phyloP scores from a whole-genome alignment of 768 basidiomycete genomes.

The Boletus sp. region DNA sequence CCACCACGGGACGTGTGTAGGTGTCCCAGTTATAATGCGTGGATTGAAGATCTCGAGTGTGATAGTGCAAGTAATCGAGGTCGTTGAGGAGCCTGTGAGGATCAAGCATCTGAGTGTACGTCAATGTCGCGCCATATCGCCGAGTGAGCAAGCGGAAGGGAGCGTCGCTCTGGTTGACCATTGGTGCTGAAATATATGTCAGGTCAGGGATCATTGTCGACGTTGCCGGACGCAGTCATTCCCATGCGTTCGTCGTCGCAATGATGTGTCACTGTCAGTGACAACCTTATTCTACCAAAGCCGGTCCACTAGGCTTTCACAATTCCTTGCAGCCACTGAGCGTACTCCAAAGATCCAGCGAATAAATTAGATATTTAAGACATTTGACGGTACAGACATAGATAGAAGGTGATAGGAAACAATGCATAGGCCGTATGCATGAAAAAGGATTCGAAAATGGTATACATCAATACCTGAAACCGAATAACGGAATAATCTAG shows the following conservation, averaged over 20 bases:
- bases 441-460: slow-evolving; percentile 8
- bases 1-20: slow-evolving; percentile 51
- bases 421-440: not conserved
- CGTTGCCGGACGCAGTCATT: not conserved
- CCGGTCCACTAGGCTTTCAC: not conserved
- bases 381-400: slow-evolving; percentile 13
- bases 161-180: slow-evolving; percentile 78
- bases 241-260: not conserved
- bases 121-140: slow-evolving; percentile 59
- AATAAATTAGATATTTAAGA: slow-evolving; percentile 19
- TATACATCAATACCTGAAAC: slow-evolving; percentile 18
- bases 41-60: slow-evolving; percentile 52
- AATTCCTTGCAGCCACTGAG: too few relatives aligned
- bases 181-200: slow-evolving; percentile 59
- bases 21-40: slow-evolving; percentile 13
- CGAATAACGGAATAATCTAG: slow-evolving; percentile 20
- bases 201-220: slow-evolving; percentile 26
- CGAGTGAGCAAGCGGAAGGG: slow-evolving; percentile 65
- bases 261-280: too few relatives aligned
- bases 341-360: not conserved
- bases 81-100: slow-evolving; percentile 61
- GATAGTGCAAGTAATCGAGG: slow-evolving; percentile 59
- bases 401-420: slow-evolving; percentile 4
- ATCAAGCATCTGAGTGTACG: slow-evolving; percentile 77
- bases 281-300: not conserved